Conservation (phyloP, 2,329 filamentous ascomycete genomes). For the Lasiodiplodia gonubiensis region DNA sequence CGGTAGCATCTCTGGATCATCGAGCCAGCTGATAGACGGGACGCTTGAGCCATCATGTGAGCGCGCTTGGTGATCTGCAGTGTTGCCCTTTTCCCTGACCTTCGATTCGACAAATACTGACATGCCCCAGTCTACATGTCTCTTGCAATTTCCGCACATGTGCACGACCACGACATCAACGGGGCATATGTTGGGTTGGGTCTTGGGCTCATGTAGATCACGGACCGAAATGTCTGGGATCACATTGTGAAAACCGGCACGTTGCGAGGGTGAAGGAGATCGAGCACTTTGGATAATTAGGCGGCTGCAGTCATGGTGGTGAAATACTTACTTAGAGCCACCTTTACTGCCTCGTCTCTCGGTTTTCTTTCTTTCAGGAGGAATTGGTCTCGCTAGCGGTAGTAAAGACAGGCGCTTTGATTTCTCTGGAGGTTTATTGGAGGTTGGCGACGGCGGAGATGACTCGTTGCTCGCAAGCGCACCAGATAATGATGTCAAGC, state of each 20-base stretch:
- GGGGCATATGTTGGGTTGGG: background rate
- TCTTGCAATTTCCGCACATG: conserved; percentile 4
- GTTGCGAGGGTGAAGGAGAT: background rate
- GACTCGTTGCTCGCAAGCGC: background rate
- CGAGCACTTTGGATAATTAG: background rate
- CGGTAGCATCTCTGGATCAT: conserved; percentile 9
- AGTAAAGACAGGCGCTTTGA: background rate
- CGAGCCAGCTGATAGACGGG: background rate
- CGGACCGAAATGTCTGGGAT: background rate
- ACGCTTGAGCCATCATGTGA: background rate
- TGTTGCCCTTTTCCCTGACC: background rate
- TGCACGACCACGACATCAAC: background rate
- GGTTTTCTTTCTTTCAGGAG: background rate
- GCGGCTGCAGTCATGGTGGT: background rate
- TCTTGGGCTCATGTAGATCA: background rate
- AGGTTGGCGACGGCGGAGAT: background rate
- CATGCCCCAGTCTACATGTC: background rate
- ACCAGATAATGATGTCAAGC: background rate
- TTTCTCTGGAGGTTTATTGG: background rate
- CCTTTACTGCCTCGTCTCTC: background rate
- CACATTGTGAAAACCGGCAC: background rate
- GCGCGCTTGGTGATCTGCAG: background rate
- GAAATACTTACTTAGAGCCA: background rate
- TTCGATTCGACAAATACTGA: background rate
- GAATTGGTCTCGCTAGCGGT: background rate